phyloP scores from a whole-genome alignment of 768 basidiomycete genomes.

The Pilatotrama ljubarskyi region DNA sequence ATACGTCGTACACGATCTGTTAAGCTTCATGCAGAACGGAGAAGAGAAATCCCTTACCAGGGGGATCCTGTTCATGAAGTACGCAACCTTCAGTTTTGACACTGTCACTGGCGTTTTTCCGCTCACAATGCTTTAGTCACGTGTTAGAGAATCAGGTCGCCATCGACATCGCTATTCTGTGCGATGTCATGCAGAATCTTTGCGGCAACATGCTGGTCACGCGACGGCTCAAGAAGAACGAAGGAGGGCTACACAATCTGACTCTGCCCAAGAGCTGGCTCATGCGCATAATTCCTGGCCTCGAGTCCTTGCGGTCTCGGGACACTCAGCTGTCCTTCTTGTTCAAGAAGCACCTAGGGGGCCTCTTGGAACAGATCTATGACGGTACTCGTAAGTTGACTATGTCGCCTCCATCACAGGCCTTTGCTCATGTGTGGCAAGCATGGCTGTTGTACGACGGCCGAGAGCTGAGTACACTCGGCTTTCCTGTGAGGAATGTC shows the following conservation, averaged over 20 bases:
- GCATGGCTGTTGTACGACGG: conserved; percentile 15
- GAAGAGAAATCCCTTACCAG: conserved; percentile 19
- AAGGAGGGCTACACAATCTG: conserved; percentile 41
- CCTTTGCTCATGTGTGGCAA: not conserved
- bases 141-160: conserved; percentile 38
- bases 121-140: conserved; percentile 38
- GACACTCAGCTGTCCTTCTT: conserved; percentile 5
- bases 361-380: conserved; percentile 18
- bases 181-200: conserved; percentile 51
- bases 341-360: conserved; percentile 11
- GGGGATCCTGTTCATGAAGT: conserved; percentile 40
- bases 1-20: conserved; percentile 20
- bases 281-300: not conserved
- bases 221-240: conserved; percentile 25
- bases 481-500: conserved; percentile 24
- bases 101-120: not conserved
- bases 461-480: not conserved
- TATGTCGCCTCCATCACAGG: not conserved
- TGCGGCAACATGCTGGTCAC: conserved; percentile 43
- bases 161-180: conserved; percentile 50
- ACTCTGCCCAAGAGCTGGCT: conserved; percentile 57
- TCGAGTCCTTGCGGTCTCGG: not conserved
- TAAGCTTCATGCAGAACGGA: conserved; percentile 3
- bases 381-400: not conserved
- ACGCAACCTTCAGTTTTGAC: not conserved